phyloP scores from a whole-genome alignment of 129 eudicot genomes.

The Erigeron canadensis region DNA sequence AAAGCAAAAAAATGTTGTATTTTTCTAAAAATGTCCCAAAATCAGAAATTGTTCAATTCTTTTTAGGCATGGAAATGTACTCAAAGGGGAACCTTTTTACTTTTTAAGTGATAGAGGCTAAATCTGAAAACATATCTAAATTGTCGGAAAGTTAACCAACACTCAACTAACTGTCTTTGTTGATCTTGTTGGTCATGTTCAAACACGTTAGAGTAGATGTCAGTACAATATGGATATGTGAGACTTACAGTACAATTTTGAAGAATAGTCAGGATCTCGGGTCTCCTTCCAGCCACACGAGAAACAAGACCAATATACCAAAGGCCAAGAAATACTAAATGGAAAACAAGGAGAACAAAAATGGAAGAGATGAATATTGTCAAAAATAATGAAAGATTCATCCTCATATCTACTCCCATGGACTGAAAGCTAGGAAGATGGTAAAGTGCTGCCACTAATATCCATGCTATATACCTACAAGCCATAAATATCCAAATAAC shows the following conservation, averaged over 20 bases:
- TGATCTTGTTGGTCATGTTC: background rate
- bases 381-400: constrained; percentile 87
- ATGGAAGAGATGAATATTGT: constrained; percentile 74
- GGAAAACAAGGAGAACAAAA: constrained; percentile 80
- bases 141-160: background rate
- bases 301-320: constrained; percentile 97
- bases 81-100: background rate
- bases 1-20: background rate
- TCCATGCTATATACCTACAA: constrained; percentile 85
- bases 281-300: constrained; percentile 81
- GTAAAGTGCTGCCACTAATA: constrained; percentile 83
- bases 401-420: constrained; percentile 95
- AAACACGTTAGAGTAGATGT: background rate
- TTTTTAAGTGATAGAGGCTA: background rate
- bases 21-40: background rate
- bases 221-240: background rate
- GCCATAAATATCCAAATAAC: background rate
- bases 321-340: constrained; percentile 71
- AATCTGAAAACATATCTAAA: background rate
- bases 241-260: constrained; percentile 95
- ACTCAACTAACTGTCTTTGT: background rate
- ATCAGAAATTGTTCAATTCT: background rate
- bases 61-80: background rate
- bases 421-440: constrained; percentile 94
- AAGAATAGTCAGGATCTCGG: constrained; percentile 72